These are phyloP conservation scores for Alloascoidea hylecoeti DNA, from an alignment of 805 yeast species.

Conservation along the genomic window DNA sequence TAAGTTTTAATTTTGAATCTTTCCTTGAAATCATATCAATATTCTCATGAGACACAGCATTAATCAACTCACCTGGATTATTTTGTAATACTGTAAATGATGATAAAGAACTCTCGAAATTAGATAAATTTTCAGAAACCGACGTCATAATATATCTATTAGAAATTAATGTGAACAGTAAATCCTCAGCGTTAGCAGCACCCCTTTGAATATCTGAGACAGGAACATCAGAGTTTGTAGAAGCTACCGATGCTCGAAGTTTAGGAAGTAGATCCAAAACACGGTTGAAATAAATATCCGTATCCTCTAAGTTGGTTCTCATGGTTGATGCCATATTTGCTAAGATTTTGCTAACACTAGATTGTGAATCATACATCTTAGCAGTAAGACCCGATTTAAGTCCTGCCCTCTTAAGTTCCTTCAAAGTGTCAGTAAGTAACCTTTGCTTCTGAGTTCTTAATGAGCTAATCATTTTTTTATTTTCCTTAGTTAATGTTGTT, in stretches of 20 bases:
- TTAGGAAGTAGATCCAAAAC: conserved; percentile 72
- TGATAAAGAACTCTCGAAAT: no score
- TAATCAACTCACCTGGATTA: no score
- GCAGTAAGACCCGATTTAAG: conserved; percentile 49
- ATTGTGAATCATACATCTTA: conserved; percentile 49
- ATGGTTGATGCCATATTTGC: conserved; percentile 38
- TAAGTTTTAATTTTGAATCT: neutral
- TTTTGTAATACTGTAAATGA: no score
- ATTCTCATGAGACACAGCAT: no score
- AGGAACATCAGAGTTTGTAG: conserved; percentile 63
- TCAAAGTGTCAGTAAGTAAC: conserved; percentile 61
- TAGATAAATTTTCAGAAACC: neutral
- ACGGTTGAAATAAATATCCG: conserved; percentile 45
- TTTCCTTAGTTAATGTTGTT: conserved; percentile 47
- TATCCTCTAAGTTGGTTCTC: conserved; percentile 21
- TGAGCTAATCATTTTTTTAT: conserved; percentile 54
- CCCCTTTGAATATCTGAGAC: conserved; percentile 61
- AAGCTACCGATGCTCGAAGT: conserved; percentile 47
- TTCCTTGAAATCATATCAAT: no score
- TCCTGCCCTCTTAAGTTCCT: conserved; percentile 67
- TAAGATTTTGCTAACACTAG: conserved; percentile 48
- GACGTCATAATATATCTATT: conserved; percentile 8
- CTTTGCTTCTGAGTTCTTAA: conserved; percentile 74
- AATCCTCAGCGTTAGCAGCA: conserved; percentile 61
- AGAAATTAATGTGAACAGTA: conserved; percentile 39